Evolutionary conservation across 2,329 filamentous ascomycete species (phyloP).

Genomic region (Didymella arachidicola): DNA sequence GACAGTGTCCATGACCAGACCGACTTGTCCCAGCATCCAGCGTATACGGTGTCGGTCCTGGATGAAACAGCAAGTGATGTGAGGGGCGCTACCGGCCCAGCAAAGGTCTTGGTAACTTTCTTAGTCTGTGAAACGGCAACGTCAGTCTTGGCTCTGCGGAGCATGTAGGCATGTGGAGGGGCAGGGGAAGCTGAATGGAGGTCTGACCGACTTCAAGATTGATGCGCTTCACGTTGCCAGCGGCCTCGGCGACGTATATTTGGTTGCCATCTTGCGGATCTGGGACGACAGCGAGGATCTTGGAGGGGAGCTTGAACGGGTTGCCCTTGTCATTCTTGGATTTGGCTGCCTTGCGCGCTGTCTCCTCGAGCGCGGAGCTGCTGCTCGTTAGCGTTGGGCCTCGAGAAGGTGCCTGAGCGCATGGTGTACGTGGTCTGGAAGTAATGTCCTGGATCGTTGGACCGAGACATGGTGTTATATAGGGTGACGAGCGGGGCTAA

Average conservation of each 20-base stretch:
- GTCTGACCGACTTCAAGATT: constrained; percentile 74
- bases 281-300: constrained; percentile 76
- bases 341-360: constrained; percentile 71
- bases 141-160: constrained; percentile 24
- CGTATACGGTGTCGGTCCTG: constrained; percentile 68
- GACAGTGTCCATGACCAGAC: constrained; percentile 81
- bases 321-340: constrained; percentile 83
- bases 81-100: constrained; percentile 79
- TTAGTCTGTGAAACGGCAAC: constrained; percentile 27
- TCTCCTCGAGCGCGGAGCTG: constrained; percentile 60
- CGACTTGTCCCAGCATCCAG: constrained; percentile 92
- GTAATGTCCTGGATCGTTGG: constrained; percentile 77
- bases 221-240: constrained; percentile 78
- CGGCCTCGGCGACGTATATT: constrained; percentile 85
- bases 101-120: constrained; percentile 62
- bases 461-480: constrained; percentile 44
- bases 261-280: constrained; percentile 70
- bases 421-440: constrained; percentile 87
- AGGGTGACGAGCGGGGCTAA: constrained; percentile 19
- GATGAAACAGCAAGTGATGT: constrained; percentile 47
- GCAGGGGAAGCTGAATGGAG: constrained; percentile 21
- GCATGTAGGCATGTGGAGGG: background rate
- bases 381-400: constrained; percentile 31
- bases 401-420: constrained; percentile 5
- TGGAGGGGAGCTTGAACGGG: constrained; percentile 82